These are phyloP conservation scores for Wickerhamiella musiphila DNA, from an alignment of 805 yeast species.

Conservation along the genomic window DNA sequence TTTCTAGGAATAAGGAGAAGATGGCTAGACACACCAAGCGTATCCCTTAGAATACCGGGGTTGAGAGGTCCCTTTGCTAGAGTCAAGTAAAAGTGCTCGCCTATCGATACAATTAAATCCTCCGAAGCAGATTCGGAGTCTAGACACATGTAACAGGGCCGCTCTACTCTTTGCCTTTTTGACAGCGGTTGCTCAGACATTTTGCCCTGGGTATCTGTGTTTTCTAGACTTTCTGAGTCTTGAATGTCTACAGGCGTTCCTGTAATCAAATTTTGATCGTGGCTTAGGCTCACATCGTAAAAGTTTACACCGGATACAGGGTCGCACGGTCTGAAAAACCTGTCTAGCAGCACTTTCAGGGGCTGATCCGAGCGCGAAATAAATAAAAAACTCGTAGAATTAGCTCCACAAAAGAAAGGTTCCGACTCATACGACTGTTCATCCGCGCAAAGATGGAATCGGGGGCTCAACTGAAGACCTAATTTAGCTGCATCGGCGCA, in stretches of 20 bases:
- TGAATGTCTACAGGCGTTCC: conserved; percentile 1
- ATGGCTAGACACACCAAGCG: conserved; percentile 2
- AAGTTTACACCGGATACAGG: conserved; percentile 1
- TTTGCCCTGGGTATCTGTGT: neutral
- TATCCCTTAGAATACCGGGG: neutral
- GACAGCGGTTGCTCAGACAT: neutral
- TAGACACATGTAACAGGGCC: conserved; percentile 3
- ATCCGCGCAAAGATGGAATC: too few relatives aligned
- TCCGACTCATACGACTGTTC: too few relatives aligned
- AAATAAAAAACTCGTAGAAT: too few relatives aligned
- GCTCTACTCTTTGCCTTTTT: neutral
- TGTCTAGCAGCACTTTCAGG: too few relatives aligned
- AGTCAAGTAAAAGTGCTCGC: neutral
- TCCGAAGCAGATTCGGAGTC: neutral
- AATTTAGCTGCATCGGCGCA: too few relatives aligned
- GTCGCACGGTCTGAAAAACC: too few relatives aligned
- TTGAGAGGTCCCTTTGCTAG: conserved; percentile 2
- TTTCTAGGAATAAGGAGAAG: conserved; percentile 1
- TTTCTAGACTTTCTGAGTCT: neutral
- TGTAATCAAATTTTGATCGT: neutral
- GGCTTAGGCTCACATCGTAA: neutral
- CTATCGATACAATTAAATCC: neutral
- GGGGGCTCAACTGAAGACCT: too few relatives aligned
- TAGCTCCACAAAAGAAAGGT: too few relatives aligned
- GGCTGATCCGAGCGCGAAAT: too few relatives aligned